Conservation (phyloP, 2,329 filamentous ascomycete species). For the Sclerotinia minor region DNA sequence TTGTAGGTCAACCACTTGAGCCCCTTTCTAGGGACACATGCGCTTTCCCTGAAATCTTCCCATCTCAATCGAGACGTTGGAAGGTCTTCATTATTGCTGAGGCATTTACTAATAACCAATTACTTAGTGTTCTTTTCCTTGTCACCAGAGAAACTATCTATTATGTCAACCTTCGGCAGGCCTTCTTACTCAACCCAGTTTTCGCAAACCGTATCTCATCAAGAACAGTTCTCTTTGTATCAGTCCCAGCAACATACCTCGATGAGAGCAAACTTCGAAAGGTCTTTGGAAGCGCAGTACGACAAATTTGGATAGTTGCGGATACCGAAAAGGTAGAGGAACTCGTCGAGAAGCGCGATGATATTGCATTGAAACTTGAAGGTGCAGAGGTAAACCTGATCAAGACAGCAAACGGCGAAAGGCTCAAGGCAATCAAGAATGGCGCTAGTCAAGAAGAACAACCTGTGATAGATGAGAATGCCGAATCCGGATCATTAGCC, state of each 20-base stretch:
- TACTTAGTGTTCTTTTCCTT: constrained; percentile 69
- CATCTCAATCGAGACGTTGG: neutral
- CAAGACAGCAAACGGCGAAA: constrained; percentile 71
- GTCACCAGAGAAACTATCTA: constrained; percentile 86
- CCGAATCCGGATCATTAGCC: constrained; percentile 69
- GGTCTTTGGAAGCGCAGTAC: constrained; percentile 80
- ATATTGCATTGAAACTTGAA: constrained; percentile 79
- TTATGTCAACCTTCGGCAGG: constrained; percentile 90
- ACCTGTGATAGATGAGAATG: constrained; percentile 55
- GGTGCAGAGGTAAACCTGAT: constrained; percentile 84
- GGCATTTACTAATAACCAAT: neutral
- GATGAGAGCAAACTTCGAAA: constrained; percentile 73
- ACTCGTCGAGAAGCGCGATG: constrained; percentile 77
- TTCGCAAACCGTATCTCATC: constrained; percentile 86
- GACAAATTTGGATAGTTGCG: constrained; percentile 79
- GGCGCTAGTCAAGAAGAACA: constrained; percentile 47
- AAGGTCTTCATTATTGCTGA: too few species aligned
- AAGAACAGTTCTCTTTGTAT: constrained; percentile 84
- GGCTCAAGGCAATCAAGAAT: constrained; percentile 67
- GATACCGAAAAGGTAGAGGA: constrained; percentile 77
- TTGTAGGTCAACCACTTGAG: constrained; percentile 49
- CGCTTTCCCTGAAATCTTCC: neutral
- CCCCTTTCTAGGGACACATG: neutral
- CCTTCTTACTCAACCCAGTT: constrained; percentile 81
- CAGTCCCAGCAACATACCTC: constrained; percentile 77